A percentile compares a stretch with the other conserved stretches of the same genome.
phyloP scores from a whole-genome alignment of 2,329 filamentous ascomycete genomes.

The Fusarium xyrophilum region DNA sequence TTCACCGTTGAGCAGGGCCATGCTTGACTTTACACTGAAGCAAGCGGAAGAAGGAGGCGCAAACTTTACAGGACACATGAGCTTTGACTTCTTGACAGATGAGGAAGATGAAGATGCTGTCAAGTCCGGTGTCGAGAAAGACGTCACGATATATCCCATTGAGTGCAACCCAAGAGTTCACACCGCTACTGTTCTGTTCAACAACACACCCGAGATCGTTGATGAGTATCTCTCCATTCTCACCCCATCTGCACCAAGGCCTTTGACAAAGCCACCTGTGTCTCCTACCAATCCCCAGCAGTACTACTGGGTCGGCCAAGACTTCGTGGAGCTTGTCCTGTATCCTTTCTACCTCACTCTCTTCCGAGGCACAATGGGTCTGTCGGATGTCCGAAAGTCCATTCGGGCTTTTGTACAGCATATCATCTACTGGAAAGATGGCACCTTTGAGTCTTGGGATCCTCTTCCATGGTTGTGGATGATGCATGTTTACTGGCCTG shows the following conservation, averaged over 20 bases:
- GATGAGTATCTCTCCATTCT: slow-evolving; percentile 61
- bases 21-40: slow-evolving; percentile 69
- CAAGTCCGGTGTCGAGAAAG: slow-evolving; percentile 37
- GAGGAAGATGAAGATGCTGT: slow-evolving; percentile 7
- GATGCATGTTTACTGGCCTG: slow-evolving; percentile 64
- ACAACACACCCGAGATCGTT: slow-evolving; percentile 54
- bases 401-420: slow-evolving; percentile 45
- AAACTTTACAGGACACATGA: slow-evolving; percentile 71
- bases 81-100: slow-evolving; percentile 71
- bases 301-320: slow-evolving; percentile 73
- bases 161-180: slow-evolving; percentile 76
- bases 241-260: slow-evolving; percentile 18
- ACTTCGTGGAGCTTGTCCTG: slow-evolving; percentile 61
- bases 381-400: slow-evolving; percentile 32
- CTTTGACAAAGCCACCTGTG: slow-evolving; percentile 24
- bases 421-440: slow-evolving; percentile 60
- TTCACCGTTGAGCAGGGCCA: slow-evolving; percentile 62
- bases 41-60: slow-evolving; percentile 60
- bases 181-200: slow-evolving; percentile 70
- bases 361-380: slow-evolving; percentile 31
- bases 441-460: slow-evolving; percentile 61
- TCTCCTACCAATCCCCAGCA: slow-evolving; percentile 36
- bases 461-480: slow-evolving; percentile 64
- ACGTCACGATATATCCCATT: slow-evolving; percentile 63
- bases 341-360: slow-evolving; percentile 51